phyloP scores from a whole-genome alignment of 371 early-diverging fungal genomes.

The Mortierella sp. region DNA sequence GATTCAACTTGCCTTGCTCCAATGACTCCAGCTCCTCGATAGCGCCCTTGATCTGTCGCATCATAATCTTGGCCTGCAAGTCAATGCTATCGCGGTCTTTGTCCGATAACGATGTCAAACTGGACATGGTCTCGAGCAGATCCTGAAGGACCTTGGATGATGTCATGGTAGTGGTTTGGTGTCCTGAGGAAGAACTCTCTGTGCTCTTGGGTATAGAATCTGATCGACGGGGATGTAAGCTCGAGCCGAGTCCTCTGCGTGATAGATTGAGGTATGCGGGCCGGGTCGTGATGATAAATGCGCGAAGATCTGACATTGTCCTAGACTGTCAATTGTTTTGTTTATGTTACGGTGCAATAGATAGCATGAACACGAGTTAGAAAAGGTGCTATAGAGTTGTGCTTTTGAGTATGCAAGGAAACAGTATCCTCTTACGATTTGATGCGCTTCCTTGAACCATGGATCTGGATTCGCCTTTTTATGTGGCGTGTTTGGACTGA shows the following conservation, averaged over 20 bases:
- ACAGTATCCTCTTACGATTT: conserved; percentile 33
- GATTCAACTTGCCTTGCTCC: conserved; percentile 51
- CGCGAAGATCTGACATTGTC: conserved; percentile 48
- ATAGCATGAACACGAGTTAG: neutral
- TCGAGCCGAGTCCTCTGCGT: conserved; percentile 17
- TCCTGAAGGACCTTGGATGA: conserved; percentile 44
- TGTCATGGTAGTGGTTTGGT: neutral
- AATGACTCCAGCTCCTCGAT: conserved; percentile 48
- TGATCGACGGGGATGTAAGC: conserved; percentile 17
- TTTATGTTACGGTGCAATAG: neutral
- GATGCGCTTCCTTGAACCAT: conserved; percentile 50
- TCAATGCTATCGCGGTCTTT: conserved; percentile 54
- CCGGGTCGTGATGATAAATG: conserved; percentile 45
- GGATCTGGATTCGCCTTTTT: conserved; percentile 24
- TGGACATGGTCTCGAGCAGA: conserved; percentile 39
- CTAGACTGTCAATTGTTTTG: conserved; percentile 23
- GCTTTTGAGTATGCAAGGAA: neutral
- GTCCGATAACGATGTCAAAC: conserved; percentile 39
- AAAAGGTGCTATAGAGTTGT: neutral
- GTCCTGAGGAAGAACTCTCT: neutral
- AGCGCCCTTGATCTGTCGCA: conserved; percentile 51
- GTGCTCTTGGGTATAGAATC: conserved; percentile 25
- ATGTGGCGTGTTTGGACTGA: neutral
- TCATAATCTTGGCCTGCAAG: conserved; percentile 50
- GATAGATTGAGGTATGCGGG: conserved; percentile 49